Evolutionary conservation across 2,329 filamentous ascomycete species (phyloP), one percentile per base, ranked within the genome.

Genomic region (Arthrobotrys conoides): DNA sequence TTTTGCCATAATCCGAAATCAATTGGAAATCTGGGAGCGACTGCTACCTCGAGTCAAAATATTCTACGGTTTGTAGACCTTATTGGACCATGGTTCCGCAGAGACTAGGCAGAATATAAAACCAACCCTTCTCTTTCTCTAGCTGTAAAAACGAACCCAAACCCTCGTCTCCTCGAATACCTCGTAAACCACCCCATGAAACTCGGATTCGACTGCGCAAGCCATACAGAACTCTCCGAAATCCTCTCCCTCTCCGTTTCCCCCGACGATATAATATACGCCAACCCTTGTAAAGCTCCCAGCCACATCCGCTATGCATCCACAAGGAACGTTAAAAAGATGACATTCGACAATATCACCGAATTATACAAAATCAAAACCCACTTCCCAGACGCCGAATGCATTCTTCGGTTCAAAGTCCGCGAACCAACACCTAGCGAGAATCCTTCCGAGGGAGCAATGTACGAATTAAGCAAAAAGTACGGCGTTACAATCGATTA

Each of bases 231-330:
- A 57, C 18, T 78, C 6, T 38, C 63, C n/a, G 22, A 63, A 14
- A 68, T 72, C 14, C 75, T 78, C 8, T 68, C 68, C 6, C 68
- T 72, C 48, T 67, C 51, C 36, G 68, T 78, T 0, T 12, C 75
- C 1, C 46, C 68, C 0, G 18, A 46, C 6, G 46, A 78, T 20
- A 78, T 78, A 36, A 78, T 78, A 46, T 78, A 78, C 53, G 75
- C 75, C 16, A 78, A 78, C 38, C 75, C 75, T 1, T 78, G 75
- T 38, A 78, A 78, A 49, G 75, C 75, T 4, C 75, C 75, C 51
- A 72, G 68, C 18, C 75, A 78, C 38, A 61, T 78, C 36, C 63
- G 75, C 44, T 78, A 72, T 24, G 75, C 75, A 0, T 53, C 68
- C n/a, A 57, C 14, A 14, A 46, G 41, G 4, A 57, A 38, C 16